Evolutionary conservation across 768 basidiomycete genomes (phyloP).

Genomic region (Candolleomyces eurysporus): DNA sequence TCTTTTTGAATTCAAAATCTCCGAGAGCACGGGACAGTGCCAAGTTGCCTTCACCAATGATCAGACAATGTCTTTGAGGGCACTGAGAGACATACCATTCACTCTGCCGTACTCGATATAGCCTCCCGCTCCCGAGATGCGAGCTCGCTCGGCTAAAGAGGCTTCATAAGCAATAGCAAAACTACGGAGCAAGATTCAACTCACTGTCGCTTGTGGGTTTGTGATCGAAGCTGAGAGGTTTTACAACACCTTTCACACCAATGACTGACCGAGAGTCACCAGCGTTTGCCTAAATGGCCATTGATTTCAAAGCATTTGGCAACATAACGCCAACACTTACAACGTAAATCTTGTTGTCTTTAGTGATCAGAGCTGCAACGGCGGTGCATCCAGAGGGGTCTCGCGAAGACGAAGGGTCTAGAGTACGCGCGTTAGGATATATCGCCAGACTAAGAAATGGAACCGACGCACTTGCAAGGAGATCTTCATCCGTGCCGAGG

Average conservation of each 20-base stretch:
- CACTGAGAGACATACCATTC: conserved; percentile 60
- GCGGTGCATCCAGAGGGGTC: conserved; percentile 98
- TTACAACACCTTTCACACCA: conserved; percentile 79
- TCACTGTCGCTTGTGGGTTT: conserved; percentile 86
- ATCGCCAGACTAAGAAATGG: conserved; percentile 9
- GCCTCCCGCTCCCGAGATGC: conserved; percentile 89
- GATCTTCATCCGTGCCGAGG: conserved; percentile 91
- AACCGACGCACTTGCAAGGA: conserved; percentile 52
- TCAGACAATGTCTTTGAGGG: background rate
- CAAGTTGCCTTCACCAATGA: conserved; percentile 70
- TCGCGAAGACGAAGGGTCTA: conserved; percentile 82
- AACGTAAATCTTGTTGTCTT: conserved; percentile 75
- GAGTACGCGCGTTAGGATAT: conserved; percentile 10
- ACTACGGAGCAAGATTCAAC: conserved; percentile 20
- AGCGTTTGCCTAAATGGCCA: conserved; percentile 78
- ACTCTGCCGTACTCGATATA: conserved; percentile 97
- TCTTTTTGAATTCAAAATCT: conserved; percentile 99
- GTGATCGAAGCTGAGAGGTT: conserved; percentile 91
- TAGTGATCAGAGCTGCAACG: conserved; percentile 80
- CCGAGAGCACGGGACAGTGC: conserved; percentile 93
- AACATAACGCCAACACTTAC: conserved; percentile 42
- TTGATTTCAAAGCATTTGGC: conserved; percentile 5
- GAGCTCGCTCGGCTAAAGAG: conserved; percentile 69
- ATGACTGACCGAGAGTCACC: conserved; percentile 95
- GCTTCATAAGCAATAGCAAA: conserved; percentile 8